Percentiles rank a stretch among this genome's conserved stretches.
phyloP scores from a whole-genome alignment of 1,284 basidiomycete genomes.

The Exsudoporus floridanus region DNA sequence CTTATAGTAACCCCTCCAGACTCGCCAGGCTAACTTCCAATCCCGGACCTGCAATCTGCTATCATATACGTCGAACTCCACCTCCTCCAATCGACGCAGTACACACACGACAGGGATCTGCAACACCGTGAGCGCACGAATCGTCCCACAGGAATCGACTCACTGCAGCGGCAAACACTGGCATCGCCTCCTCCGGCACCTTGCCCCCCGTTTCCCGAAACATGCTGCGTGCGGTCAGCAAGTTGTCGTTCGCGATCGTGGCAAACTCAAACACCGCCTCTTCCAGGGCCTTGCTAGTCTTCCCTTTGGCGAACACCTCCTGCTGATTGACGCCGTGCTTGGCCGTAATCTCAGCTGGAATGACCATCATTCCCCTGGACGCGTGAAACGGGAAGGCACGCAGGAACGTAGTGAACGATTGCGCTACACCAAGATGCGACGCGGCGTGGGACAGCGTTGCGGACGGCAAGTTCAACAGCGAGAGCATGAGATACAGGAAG shows the following conservation, averaged over 20 bases:
- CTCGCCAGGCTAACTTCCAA: slow-evolving; percentile 84
- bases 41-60: slow-evolving; percentile 68
- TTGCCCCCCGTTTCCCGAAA: slow-evolving; percentile 63
- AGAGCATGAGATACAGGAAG: slow-evolving; percentile 76
- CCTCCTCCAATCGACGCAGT: slow-evolving; percentile 71
- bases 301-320: slow-evolving; percentile 76
- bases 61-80: slow-evolving; percentile 83
- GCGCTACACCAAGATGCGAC: slow-evolving; percentile 74
- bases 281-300: slow-evolving; percentile 59
- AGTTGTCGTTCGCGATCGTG: slow-evolving; percentile 86
- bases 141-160: slow-evolving; percentile 33
- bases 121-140: slow-evolving; percentile 18
- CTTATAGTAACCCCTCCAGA: slow-evolving; percentile 75
- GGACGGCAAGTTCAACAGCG: slow-evolving; percentile 64
- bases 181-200: slow-evolving; percentile 67
- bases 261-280: slow-evolving; percentile 89
- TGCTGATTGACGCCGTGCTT: slow-evolving; percentile 83
- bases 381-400: slow-evolving; percentile 78
- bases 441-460: slow-evolving; percentile 74
- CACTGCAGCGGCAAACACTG: slow-evolving; percentile 79
- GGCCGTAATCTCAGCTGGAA: slow-evolving; percentile 84
- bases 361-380: slow-evolving; percentile 69
- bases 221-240: slow-evolving; percentile 80
- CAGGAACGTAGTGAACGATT: slow-evolving; percentile 71
- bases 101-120: slow-evolving; percentile 78